phyloP scores from a whole-genome alignment of 768 basidiomycete species.

The Collybia mongolica region DNA sequence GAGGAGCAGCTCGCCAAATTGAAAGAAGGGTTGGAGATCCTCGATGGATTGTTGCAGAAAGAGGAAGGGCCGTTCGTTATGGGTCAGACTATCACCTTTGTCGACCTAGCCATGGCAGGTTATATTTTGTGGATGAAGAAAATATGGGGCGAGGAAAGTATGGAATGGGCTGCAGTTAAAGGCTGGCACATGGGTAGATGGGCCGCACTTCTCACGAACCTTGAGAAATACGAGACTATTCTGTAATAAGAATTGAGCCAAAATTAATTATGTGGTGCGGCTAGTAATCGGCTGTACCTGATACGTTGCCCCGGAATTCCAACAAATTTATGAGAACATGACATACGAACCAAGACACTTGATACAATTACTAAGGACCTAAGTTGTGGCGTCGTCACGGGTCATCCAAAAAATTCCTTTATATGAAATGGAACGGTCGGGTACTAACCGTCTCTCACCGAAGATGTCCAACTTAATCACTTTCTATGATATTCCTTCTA shows the following conservation, averaged over 20 bases:
- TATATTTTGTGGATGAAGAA: conserved; percentile 24
- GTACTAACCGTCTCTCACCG: neutral
- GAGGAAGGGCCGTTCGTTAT: conserved; percentile 26
- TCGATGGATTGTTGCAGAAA: conserved; percentile 21
- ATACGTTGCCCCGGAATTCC: neutral
- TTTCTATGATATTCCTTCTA: conserved; percentile 45
- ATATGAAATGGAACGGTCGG: no score
- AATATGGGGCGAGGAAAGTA: conserved; percentile 29
- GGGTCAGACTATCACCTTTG: conserved; percentile 30
- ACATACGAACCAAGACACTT: no score
- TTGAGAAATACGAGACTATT: neutral
- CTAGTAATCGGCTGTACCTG: neutral
- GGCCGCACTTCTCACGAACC: conserved; percentile 8
- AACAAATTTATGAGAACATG: no score
- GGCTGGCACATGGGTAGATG: conserved; percentile 32
- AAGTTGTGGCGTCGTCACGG: no score
- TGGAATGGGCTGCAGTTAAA: conserved; percentile 32
- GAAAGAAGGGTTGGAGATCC: conserved; percentile 13
- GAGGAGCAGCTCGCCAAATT: conserved; percentile 20
- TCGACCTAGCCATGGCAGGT: conserved; percentile 31
- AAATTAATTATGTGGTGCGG: neutral
- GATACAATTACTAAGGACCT: no score
- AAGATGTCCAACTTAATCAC: conserved; percentile 18
- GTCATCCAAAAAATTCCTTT: no score
- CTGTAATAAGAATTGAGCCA: neutral